Evolutionary conservation across 2,329 filamentous ascomycete species (phyloP), one percentile per base, ranked within the genome.

Genomic region (Podosphaera xanthii): DNA sequence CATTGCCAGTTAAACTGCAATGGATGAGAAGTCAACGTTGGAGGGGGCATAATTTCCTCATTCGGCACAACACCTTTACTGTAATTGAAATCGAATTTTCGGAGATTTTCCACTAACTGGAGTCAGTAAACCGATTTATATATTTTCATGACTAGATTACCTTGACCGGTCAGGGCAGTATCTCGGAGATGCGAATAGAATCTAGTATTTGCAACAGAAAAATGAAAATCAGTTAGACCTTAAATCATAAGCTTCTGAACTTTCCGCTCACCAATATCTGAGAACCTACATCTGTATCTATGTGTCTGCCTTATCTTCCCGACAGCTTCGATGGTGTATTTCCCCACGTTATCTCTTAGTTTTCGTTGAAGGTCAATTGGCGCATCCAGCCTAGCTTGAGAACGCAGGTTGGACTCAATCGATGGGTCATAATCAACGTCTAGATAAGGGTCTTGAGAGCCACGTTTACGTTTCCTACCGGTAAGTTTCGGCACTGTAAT

Each of bases 401-500:
- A 79, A 58, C 58, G 52, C 64, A 67, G 12, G 76, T 70, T 22
- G 30, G 58, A 49, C 7, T 34, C 35, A 34, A 2, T 53, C 12
- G 38, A 30, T n/a, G 35, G 7, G 34, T 34, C 38, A 55, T 56
- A 50, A 46, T 59, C 35, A 44, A 31, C 44, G 42, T 75, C 75
- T 48, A 75, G 71, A 67, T 81, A 91, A 0, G 84, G 81, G 3
- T 76, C 83, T 59, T 82, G 69, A 4, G 81, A 81, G n/a, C 87
- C 89, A 64, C 83, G 77, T 72, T 90, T 95, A 60, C 90, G 80
- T 71, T 86, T 94, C 61, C 88, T 80, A 2, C 90, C 90, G 2
- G 89, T 96, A 59, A 87, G 77, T 70, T 83, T 92, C 0, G 92
- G 91, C 0, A 97, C 81, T 0, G 84, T 89, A 59, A 98, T 77